A percentile compares a stretch with the other conserved stretches of the same genome.
Evolutionary conservation across 139 green algal species (phyloP).

Genomic region (Zygnema circumcarinatum): DNA sequence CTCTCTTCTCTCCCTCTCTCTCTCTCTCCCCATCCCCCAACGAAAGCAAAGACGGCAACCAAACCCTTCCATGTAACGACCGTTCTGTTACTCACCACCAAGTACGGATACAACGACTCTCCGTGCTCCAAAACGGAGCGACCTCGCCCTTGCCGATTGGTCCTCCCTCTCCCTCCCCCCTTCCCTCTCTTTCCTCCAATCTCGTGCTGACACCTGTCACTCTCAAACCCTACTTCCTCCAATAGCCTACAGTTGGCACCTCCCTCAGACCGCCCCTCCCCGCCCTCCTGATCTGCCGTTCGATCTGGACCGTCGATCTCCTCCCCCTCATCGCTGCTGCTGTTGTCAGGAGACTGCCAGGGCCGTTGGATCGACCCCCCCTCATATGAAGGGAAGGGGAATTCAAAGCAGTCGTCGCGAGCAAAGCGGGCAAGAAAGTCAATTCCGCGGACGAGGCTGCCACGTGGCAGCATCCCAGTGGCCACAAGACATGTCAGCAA

Average conservation of each 20-base stretch:
- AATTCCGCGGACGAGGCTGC: constrained; percentile 45
- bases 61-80: too few relatives aligned
- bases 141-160: background rate
- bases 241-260: background rate
- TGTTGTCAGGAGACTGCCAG: background rate
- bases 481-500: background rate
- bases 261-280: background rate
- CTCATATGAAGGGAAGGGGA: background rate
- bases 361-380: constrained; percentile 32
- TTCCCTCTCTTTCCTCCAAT: background rate
- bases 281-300: background rate
- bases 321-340: constrained; percentile 23
- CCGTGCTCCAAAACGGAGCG: background rate
- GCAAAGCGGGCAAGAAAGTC: constrained; percentile 47
- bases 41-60: background rate
- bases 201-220: background rate
- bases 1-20: background rate
- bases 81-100: constrained; percentile 24
- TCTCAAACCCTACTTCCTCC: background rate
- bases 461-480: background rate
- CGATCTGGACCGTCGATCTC: background rate
- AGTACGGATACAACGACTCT: constrained; percentile 34
- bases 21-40: background rate
- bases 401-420: constrained; percentile 40
- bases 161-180: background rate